Evolutionary conservation across 2,329 filamentous ascomycete genomes (phyloP).

Genomic region (Nothopassalora personata): DNA sequence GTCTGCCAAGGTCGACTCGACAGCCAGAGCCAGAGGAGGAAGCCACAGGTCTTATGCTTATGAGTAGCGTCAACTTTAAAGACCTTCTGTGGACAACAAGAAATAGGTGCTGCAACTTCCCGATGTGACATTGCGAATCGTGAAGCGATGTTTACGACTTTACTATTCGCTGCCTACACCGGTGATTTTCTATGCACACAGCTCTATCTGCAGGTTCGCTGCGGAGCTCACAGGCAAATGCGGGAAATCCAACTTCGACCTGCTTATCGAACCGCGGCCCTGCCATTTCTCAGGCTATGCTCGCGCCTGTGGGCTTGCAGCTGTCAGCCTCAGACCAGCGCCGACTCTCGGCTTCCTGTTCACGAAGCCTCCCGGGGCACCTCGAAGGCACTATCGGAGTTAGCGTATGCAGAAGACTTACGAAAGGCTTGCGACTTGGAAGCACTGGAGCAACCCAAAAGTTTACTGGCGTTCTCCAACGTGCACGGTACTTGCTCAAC

Average conservation of each 20-base stretch:
- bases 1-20: slow-evolving; percentile 8
- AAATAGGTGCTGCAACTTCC: slow-evolving; percentile 21
- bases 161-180: neutral
- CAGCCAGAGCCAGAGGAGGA: slow-evolving; percentile 2
- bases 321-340: neutral
- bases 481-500: slow-evolving; percentile 2
- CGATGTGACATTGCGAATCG: slow-evolving; percentile 13
- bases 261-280: neutral
- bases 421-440: slow-evolving; percentile 3
- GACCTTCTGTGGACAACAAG: slow-evolving; percentile 5
- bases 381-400: slow-evolving; percentile 11
- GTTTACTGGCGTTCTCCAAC: neutral
- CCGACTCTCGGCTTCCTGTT: neutral
- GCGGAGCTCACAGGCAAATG: neutral
- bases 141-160: slow-evolving; percentile 1
- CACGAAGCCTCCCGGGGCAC: slow-evolving; percentile 7
- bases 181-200: neutral
- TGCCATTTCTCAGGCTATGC: neutral
- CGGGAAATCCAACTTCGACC: neutral
- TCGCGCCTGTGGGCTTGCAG: neutral
- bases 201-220: neutral
- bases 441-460: slow-evolving; percentile 3
- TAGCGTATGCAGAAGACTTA: slow-evolving; percentile 5
- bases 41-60: slow-evolving; percentile 23
- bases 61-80: slow-evolving; percentile 19